phyloP scores from a whole-genome alignment of 208 protist species.

The Leishmania guyanensis region DNA sequence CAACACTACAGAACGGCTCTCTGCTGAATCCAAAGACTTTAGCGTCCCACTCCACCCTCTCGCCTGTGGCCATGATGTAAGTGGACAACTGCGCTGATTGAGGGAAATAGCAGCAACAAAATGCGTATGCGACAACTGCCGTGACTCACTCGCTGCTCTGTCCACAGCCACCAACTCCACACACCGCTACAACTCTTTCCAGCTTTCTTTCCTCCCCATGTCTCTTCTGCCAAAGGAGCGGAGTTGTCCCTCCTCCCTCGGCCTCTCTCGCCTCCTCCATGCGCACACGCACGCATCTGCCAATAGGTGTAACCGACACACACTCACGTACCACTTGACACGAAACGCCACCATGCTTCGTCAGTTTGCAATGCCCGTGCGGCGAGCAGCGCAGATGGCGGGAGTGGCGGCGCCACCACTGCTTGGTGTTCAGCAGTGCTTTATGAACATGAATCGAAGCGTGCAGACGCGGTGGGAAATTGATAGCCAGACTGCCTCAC shows the following conservation, averaged over 20 bases:
- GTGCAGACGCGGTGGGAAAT: constrained; percentile 86
- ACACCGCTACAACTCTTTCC: neutral
- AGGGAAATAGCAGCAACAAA: neutral
- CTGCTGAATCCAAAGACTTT: neutral
- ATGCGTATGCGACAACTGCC: neutral
- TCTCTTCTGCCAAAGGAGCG: neutral
- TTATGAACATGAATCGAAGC: constrained; percentile 87
- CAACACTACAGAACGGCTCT: neutral
- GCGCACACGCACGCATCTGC: neutral
- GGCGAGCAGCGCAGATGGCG: neutral
- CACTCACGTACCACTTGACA: neutral
- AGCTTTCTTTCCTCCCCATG: neutral
- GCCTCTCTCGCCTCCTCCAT: neutral
- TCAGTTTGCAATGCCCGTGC: constrained; percentile 13
- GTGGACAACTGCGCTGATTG: neutral
- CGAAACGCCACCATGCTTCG: constrained; percentile 20
- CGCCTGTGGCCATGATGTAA: neutral
- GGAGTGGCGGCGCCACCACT: neutral
- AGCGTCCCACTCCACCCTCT: neutral
- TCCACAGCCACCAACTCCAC: neutral
- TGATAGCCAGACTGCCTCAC: constrained; percentile 64
- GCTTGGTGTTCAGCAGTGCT: constrained; percentile 35
- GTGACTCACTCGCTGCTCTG: neutral
- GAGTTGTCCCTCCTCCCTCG: neutral
- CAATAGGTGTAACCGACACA: neutral